Evolutionary conservation across 2,329 filamentous ascomycete genomes (phyloP).

Genomic region (Rutstroemia sp.): DNA sequence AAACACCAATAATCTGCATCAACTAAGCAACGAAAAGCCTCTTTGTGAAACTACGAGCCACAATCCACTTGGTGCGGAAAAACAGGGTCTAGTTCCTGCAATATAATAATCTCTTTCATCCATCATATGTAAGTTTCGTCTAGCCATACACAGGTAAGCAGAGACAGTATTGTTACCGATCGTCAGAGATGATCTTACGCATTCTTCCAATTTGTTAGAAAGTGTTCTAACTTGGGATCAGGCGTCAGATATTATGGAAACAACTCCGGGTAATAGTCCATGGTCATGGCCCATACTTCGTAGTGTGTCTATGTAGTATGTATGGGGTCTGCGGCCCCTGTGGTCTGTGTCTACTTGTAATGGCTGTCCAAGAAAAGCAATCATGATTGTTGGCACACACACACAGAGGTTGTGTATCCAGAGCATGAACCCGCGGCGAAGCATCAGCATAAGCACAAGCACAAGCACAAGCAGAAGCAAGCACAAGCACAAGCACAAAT

Average conservation of each 20-base stretch:
- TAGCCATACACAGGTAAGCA: background rate
- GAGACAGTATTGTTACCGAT: background rate
- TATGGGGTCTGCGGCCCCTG: background rate
- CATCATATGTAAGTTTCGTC: constrained; percentile 2
- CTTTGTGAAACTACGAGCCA: constrained; percentile 9
- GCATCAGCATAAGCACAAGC: background rate
- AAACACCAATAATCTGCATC: constrained; percentile 6
- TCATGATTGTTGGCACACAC: background rate
- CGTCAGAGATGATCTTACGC: constrained; percentile 4
- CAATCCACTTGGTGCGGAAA: background rate
- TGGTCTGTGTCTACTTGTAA: background rate
- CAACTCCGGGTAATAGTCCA: background rate
- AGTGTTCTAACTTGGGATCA: constrained; percentile 6
- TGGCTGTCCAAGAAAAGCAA: background rate
- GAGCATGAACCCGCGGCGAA: constrained; percentile 1
- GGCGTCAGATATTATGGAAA: background rate
- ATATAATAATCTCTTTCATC: constrained; percentile 1
- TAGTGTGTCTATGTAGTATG: too few species aligned
- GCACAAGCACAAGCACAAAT: constrained; percentile 8
- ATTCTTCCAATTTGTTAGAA: background rate
- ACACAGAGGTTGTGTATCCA: background rate
- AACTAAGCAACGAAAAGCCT: background rate
- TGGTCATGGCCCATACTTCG: too few species aligned
- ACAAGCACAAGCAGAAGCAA: background rate
- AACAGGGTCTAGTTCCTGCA: background rate